Base-by-base conservation (phyloP, 2,329 filamentous ascomycete genomes). In the Rhinocladiella similis region DNA sequence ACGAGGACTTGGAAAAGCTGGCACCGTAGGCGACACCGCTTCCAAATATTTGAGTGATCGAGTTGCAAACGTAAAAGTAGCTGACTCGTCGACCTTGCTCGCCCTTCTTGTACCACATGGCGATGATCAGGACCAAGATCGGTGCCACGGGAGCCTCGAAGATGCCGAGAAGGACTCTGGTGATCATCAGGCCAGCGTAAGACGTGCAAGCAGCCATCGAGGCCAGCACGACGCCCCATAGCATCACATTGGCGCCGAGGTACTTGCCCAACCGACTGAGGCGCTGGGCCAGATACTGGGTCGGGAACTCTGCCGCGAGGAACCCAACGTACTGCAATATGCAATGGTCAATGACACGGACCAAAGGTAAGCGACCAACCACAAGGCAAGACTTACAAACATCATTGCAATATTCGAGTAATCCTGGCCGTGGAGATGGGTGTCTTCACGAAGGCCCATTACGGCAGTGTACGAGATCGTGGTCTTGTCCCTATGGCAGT, bases 381-480 rank as follows among this genome's bases (percentile, higher is more conserved):
- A n/a, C 19, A n/a, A 16, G n/a, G 20, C 7, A 27, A 12, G 7
- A 46, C 43, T 46, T 46, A 46, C 43, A 65, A 83, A 83, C 3
- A 83, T 77, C 19, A 74, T 79, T 1, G 79, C 77, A n/a, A 82
- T 73, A 79, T 80, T 83, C 46, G 74, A 75, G 58, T 83, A 84
- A 50, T 82, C 69, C 1, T 70, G 69, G 13, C 71, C 66, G 1
- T 68, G 74, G 62, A 82, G 81, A 16, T 74, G 69, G 0, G 80
- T 81, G 19, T 75, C 74, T 12, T 69, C 67, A 57, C 83, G 78
- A 0, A 84, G 70, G 47, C 83, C 82, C 57, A 83, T 83, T 0
- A 84, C 79, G 54, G 81, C 82, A 13, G 83, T 83, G 66, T 88
- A 88, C 78, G 52, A 55, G 25, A 65, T 56, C 16, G 63, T 65